Evolutionary conservation across 2,329 filamentous ascomycete genomes (phyloP).

Genomic region (Claviceps spartinae): DNA sequence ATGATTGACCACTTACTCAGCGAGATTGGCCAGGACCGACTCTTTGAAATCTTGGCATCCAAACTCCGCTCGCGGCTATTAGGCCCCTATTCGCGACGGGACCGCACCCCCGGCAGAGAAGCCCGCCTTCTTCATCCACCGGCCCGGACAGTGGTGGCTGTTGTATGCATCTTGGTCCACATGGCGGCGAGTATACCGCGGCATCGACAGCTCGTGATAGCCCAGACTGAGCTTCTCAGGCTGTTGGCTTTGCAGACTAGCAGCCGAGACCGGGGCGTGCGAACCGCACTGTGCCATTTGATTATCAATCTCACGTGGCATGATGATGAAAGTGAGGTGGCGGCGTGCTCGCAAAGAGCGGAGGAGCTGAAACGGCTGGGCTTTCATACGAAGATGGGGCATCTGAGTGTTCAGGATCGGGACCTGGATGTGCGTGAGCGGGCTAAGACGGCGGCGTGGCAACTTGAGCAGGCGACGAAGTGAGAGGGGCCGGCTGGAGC

Average conservation of each 20-base stretch:
- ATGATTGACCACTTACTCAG: conserved; percentile 80
- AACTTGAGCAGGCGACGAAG: conserved; percentile 41
- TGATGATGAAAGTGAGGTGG: conserved; percentile 57
- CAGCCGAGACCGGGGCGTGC: conserved; percentile 59
- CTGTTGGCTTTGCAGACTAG: conserved; percentile 60
- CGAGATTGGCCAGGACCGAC: conserved; percentile 58
- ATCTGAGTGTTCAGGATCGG: conserved; percentile 48
- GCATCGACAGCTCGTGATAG: conserved; percentile 65
- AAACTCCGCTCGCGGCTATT: conserved; percentile 56
- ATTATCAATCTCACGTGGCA: conserved; percentile 76
- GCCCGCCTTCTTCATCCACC: conserved; percentile 42
- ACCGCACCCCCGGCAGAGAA: conserved; percentile 21
- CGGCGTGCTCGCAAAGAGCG: conserved; percentile 52
- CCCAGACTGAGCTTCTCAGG: conserved; percentile 62
- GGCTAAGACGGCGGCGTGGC: conserved; percentile 64
- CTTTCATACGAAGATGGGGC: conserved; percentile 51
- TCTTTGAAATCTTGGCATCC: conserved; percentile 69
- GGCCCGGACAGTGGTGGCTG: conserved; percentile 59
- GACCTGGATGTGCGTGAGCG: conserved; percentile 76
- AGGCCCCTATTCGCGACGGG: conserved; percentile 35
- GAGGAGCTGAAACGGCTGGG: conserved; percentile 57
- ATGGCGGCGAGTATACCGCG: conserved; percentile 69
- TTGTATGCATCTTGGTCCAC: conserved; percentile 75
- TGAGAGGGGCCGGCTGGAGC: neutral
- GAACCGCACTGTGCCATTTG: conserved; percentile 68